Conservation (phyloP, 2,329 filamentous ascomycete genomes). For the Exserohilum turcica region DNA sequence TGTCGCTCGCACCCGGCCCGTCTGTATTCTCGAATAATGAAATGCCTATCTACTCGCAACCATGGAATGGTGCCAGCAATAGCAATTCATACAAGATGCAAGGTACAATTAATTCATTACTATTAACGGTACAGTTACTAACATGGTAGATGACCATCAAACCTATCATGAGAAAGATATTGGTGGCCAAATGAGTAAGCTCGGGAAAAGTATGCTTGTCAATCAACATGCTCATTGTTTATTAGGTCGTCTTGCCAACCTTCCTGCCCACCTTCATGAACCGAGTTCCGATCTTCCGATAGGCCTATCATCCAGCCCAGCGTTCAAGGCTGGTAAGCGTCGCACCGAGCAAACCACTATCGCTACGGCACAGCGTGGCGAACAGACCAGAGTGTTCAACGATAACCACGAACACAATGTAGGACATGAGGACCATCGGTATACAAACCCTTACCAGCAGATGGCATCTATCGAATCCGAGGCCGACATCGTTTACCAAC, state of each 20-base stretch:
- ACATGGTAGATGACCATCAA: constrained; percentile 5
- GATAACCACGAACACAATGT: background rate
- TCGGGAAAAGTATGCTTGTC: no score
- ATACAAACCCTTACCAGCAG: constrained; percentile 2
- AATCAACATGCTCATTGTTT: constrained; percentile 1
- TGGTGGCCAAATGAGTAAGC: constrained; percentile 14
- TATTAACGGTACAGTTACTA: background rate
- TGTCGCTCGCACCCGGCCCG: constrained; percentile 43
- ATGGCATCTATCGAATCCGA: background rate
- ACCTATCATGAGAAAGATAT: constrained; percentile 3
- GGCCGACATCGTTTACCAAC: background rate
- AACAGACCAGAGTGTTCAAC: background rate
- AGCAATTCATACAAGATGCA: background rate
- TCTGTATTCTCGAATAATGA: constrained; percentile 14
- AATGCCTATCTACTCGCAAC: constrained; percentile 10
- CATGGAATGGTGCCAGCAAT: constrained; percentile 1
- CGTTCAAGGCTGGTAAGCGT: constrained; percentile 45
- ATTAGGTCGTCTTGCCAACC: constrained; percentile 33
- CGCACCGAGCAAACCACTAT: constrained; percentile 14
- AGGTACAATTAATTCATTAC: background rate
- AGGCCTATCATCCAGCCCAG: constrained; percentile 48
- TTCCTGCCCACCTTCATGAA: constrained; percentile 18
- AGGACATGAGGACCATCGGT: background rate
- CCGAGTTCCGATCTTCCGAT: constrained; percentile 40
- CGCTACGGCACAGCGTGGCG: background rate